These are phyloP conservation scores for Alternaria burnsii DNA, from an alignment of 2,329 filamentous ascomycete species.

Conservation along the genomic window DNA sequence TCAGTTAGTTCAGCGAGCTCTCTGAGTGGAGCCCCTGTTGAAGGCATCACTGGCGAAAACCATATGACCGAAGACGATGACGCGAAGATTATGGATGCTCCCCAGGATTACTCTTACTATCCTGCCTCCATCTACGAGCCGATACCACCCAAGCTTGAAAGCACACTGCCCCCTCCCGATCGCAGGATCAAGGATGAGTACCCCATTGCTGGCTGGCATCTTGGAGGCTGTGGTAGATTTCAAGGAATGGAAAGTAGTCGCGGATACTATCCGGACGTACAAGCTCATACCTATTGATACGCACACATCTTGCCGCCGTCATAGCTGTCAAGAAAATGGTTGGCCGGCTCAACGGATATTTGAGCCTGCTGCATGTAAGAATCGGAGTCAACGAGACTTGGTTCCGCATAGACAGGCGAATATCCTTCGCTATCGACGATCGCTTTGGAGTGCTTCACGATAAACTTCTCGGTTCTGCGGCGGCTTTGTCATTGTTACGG, in stretches of 20 bases:
- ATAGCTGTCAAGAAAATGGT: constrained; percentile 19
- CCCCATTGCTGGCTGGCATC: constrained; percentile 47
- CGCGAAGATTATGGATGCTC: constrained; percentile 52
- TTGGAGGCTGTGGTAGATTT: constrained; percentile 54
- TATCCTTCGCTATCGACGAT: background rate
- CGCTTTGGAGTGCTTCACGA: constrained; percentile 8
- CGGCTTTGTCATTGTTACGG: constrained; percentile 23
- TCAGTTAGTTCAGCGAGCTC: constrained; percentile 57
- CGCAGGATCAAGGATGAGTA: constrained; percentile 56
- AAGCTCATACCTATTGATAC: constrained; percentile 51
- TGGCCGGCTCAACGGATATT: constrained; percentile 24
- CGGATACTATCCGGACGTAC: constrained; percentile 57
- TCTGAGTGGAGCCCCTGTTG: constrained; percentile 51
- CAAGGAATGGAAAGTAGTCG: constrained; percentile 58
- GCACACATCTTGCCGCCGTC: background rate
- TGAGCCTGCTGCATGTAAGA: constrained; percentile 3
- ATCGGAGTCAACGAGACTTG: constrained; percentile 7
- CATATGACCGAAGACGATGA: constrained; percentile 51
- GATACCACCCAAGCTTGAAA: constrained; percentile 45
- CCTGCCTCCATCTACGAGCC: constrained; percentile 56
- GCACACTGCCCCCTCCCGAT: constrained; percentile 43
- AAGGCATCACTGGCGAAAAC: constrained; percentile 54
- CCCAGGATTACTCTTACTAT: constrained; percentile 59
- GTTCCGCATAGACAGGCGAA: background rate
- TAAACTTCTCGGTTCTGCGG: constrained; percentile 10